Conservation (phyloP, 2,329 filamentous ascomycete species). For the Akanthomyces lecanii region DNA sequence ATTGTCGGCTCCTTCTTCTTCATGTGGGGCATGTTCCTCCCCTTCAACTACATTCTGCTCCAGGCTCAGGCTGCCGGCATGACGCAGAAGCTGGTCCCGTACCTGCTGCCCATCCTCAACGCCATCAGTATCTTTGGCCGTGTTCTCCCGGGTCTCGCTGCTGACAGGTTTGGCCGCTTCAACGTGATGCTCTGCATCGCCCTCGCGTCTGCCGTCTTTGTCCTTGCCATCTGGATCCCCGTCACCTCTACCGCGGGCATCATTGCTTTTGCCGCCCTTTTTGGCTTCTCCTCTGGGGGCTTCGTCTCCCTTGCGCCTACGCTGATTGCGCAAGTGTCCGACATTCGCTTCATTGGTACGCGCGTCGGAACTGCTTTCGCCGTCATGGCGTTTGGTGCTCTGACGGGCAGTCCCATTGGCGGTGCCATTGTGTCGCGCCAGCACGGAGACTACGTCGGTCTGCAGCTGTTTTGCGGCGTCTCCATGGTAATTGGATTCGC, state of each 20-base stretch:
- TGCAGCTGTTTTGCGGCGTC: slow-evolving; percentile 64
- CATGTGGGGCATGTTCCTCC: slow-evolving; percentile 52
- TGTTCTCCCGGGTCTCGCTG: slow-evolving; percentile 46
- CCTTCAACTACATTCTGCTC: slow-evolving; percentile 50
- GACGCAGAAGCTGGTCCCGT: slow-evolving; percentile 37
- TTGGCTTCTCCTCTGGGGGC: slow-evolving; percentile 65
- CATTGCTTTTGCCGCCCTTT: slow-evolving; percentile 62
- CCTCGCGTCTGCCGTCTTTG: slow-evolving; percentile 42
- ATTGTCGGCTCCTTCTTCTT: slow-evolving; percentile 49
- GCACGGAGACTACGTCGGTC: slow-evolving; percentile 50
- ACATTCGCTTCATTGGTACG: slow-evolving; percentile 65
- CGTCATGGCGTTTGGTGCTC: slow-evolving; percentile 57
- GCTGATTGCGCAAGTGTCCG: slow-evolving; percentile 65
- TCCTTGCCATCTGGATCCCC: slow-evolving; percentile 46
- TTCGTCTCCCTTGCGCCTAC: slow-evolving; percentile 61
- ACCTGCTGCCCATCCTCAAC: slow-evolving; percentile 55
- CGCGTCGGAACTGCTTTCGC: slow-evolving; percentile 62
- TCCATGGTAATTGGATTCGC: slow-evolving; percentile 34
- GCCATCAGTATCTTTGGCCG: slow-evolving; percentile 49
- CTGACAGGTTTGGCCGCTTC: slow-evolving; percentile 42
- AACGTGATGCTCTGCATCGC: slow-evolving; percentile 50
- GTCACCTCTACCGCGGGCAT: slow-evolving; percentile 51
- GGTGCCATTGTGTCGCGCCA: slow-evolving; percentile 54
- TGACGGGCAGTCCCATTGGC: slow-evolving; percentile 65
- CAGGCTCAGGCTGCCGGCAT: slow-evolving; percentile 44